Base-by-base conservation (phyloP, 73 alveolate genomes). In the Paramecium octaurelia region DNA sequence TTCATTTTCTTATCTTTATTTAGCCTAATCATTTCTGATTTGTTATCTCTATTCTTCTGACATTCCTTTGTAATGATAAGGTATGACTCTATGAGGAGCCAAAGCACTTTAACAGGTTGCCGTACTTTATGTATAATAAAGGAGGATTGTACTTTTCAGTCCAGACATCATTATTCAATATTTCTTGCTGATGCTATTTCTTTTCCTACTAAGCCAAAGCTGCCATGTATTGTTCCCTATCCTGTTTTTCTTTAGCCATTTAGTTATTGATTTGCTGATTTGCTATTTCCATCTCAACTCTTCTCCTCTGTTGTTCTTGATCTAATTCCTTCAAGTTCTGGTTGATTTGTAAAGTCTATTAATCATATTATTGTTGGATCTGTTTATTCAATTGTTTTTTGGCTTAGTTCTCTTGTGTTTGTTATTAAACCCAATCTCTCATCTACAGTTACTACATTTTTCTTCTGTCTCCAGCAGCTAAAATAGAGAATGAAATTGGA, bases 1-100 rank as follows among this genome's bases (percentile, higher is more conserved):
- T 46, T 93, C 91, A 59, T 93, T 92, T 40, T 93, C 96, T 31
- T 70, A 75, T 29, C 96, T 86, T 75, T 96, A 91, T 73, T 86
- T 46, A 34, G 93, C 95, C 77, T 96, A 92, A 34, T 94, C 97
- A 87, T 73, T 90, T 21, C 93, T 50, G 40, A 96, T 92, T 9
- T 83, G 94, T 20, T 48, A 59, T 59, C 89, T 84, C 86, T 96
- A 73, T 38, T 94, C 71, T 34, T 83, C 96, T 76, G 92, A 93
- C 93, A 96, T 73, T 14, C 99, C 99, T 84, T 96, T 96, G 80
- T 75, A 96, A 70, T 96, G 99, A 80, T 96, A 96, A 1, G 99
- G 99, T 84, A 96, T 88, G 24, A 96, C 98, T 85, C 99, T 73
- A 71, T 96, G 99, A 44, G 96, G 93, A 44, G 98, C 99, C 18